A percentile compares a stretch with the other conserved stretches of the same genome.
phyloP scores from a whole-genome alignment of 2,329 filamentous ascomycete species.

The Ascochyta lentis region DNA sequence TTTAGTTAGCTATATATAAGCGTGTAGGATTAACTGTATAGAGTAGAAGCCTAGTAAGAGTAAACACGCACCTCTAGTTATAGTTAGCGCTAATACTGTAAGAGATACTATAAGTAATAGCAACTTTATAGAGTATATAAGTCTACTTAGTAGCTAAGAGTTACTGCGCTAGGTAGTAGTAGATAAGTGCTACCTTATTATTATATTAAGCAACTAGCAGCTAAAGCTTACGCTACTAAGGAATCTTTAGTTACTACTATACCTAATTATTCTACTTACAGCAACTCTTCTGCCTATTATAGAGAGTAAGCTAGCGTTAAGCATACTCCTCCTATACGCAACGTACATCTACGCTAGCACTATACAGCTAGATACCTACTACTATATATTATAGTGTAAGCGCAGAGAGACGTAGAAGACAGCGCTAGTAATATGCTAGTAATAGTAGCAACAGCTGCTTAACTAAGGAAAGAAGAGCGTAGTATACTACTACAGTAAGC shows the following conservation, averaged over 20 bases:
- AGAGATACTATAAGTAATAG: no score
- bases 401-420: not conserved
- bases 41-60: not conserved
- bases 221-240: slow-evolving; percentile 17
- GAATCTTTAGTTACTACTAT: slow-evolving; percentile 18
- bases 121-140: not conserved
- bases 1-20: slow-evolving; percentile 10
- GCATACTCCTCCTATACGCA: slow-evolving; percentile 14
- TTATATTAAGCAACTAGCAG: slow-evolving; percentile 22
- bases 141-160: slow-evolving; percentile 10
- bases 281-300: slow-evolving; percentile 17
- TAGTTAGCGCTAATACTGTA: not conserved
- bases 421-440: not conserved
- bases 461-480: slow-evolving; percentile 14
- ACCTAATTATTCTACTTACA: slow-evolving; percentile 20
- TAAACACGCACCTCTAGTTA: not conserved
- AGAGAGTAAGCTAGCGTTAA: slow-evolving; percentile 17
- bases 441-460: not conserved
- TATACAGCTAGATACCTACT: slow-evolving; percentile 10
- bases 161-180: slow-evolving; percentile 22
- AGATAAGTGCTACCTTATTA: slow-evolving; percentile 26
- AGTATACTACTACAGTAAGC: slow-evolving; percentile 23
- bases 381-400: slow-evolving; percentile 19
- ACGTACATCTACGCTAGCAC: slow-evolving; percentile 22
- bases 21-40: not conserved